Evolutionary conservation across 768 basidiomycete species (phyloP).

Genomic region (Thelephora aurantiotincta): DNA sequence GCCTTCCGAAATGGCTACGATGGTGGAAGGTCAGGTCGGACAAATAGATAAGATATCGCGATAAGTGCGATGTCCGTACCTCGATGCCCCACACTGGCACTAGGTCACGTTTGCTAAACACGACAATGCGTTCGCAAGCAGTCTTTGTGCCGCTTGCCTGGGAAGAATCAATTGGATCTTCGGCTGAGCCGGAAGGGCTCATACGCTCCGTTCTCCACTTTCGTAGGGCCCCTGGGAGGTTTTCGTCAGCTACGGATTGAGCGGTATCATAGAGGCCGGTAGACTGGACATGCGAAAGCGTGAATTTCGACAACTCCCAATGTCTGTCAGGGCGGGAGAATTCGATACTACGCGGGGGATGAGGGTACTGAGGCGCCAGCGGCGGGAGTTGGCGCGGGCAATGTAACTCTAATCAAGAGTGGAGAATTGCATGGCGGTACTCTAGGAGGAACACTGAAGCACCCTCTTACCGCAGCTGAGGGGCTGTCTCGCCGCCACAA

Average conservation of each 20-base stretch:
- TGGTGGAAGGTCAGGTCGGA: neutral
- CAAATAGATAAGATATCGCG: slow-evolving; percentile 6
- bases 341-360: no score
- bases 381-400: no score
- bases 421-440: no score
- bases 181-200: slow-evolving; percentile 6
- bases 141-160: slow-evolving; percentile 3
- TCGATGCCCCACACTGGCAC: slow-evolving; percentile 81
- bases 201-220: slow-evolving; percentile 9
- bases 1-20: slow-evolving; percentile 58
- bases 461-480: no score
- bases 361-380: no score
- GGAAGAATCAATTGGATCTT: neutral
- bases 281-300: no score
- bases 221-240: neutral
- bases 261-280: slow-evolving; percentile 8
- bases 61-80: slow-evolving; percentile 29
- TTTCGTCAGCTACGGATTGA: neutral
- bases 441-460: no score
- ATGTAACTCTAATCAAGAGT: no score
- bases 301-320: no score
- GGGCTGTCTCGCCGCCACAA: no score
- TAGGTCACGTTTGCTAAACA: slow-evolving; percentile 88
- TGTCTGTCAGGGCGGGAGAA: no score
- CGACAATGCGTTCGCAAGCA: slow-evolving; percentile 74